phyloP scores from a whole-genome alignment of 106 monocot species.

The Triglochin maritima region DNA sequence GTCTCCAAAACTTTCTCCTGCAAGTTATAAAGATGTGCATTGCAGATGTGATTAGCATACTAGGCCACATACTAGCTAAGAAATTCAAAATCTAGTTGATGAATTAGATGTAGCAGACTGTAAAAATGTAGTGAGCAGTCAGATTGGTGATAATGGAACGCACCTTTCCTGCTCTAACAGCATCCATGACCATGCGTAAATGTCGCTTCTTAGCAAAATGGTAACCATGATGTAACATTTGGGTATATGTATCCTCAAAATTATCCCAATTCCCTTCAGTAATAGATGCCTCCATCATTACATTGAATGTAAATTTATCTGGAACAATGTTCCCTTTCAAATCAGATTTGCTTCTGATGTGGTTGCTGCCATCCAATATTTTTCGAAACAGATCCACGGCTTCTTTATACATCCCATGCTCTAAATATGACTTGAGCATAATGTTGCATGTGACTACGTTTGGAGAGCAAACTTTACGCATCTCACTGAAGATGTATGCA shows the following conservation, averaged over 20 bases:
- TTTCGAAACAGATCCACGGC: slow-evolving; percentile 60
- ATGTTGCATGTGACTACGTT: slow-evolving; percentile 78
- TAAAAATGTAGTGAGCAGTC: not conserved
- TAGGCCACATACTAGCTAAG: not conserved
- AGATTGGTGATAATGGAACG: not conserved
- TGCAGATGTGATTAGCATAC: not conserved
- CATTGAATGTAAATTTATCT: slow-evolving; percentile 92
- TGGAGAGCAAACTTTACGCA: slow-evolving; percentile 80
- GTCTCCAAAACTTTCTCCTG: slow-evolving; percentile 55
- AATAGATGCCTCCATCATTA: slow-evolving; percentile 70
- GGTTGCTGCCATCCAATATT: slow-evolving; percentile 36
- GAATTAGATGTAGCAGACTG: not conserved
- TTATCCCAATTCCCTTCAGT: slow-evolving; percentile 53
- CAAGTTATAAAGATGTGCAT: not conserved
- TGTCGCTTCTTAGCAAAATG: slow-evolving; percentile 73
- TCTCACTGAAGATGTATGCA: slow-evolving; percentile 66
- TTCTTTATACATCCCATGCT: slow-evolving; percentile 56
- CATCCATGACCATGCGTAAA: slow-evolving; percentile 65
- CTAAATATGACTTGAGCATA: slow-evolving; percentile 81
- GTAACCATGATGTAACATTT: slow-evolving; percentile 67
- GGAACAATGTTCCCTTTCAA: slow-evolving; percentile 37
- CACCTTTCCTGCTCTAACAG: slow-evolving; percentile 91
- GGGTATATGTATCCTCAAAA: slow-evolving; percentile 47
- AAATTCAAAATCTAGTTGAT: not conserved
- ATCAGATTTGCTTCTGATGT: slow-evolving; percentile 29